Evolutionary conservation across 345 rosid species (phyloP), one percentile per base, ranked within the genome.

Genomic region (Pistacia vera): DNA sequence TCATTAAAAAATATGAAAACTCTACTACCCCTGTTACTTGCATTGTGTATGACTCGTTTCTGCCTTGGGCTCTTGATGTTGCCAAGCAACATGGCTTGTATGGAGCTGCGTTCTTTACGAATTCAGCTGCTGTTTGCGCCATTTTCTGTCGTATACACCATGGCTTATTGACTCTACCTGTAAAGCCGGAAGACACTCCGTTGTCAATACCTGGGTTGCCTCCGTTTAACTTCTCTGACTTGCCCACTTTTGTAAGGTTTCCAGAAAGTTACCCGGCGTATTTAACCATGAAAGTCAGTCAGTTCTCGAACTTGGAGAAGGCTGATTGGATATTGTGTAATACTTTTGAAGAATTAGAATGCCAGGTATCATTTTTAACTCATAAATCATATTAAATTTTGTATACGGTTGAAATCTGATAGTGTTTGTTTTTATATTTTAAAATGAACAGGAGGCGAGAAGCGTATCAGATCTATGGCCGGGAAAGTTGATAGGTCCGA

Each of bases 61-160:
- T 92, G 49, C 92, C 93, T 0, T 90, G 95, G 95, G 97, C 86
- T 62, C 93, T 90, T 66, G 92, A 88, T 22, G 93, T 90, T 38
- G 93, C 93, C 10, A 88, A 85, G 85, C 77, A 81, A 22, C 86
- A 81, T 18, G 86, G 85, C 0, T 46, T 92, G 30, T 78, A 80
- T 5, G 93, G 88, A 2, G 97, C 92, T 5, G 33, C 92, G 5
- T 92, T 90, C 78, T 92, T 90, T 68, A 92, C 97, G n/a, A 91
- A 90, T 73, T 86, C 88, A 11, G 86, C 87, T 12, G 55, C 90
- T 1, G 89, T 85, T 4, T 86, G 84, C 5, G 81, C 77, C 66
- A 85, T 88, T 49, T 77, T 89, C 60, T 81, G 79, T 73, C 81
- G 83, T 13, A 71, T 89, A 51, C 81, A 83, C 36, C 68, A 13